These are phyloP conservation scores for Fragaria vesca DNA, from an alignment of 306 rosid genomes.

Conservation along the genomic window DNA sequence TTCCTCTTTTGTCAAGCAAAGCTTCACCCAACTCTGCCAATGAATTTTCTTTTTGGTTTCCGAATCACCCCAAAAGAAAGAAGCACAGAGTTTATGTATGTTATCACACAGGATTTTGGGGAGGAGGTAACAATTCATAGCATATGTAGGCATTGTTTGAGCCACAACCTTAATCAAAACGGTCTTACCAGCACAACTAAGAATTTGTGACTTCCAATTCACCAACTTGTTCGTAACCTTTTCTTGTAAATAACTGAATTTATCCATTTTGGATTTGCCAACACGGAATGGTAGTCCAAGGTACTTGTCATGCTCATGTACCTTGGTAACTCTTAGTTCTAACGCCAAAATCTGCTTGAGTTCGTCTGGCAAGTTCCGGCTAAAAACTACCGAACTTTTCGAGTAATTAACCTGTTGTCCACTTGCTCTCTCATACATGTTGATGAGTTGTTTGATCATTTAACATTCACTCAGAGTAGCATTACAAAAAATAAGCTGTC, in stretches of 20 bases:
- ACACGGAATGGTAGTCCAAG: background rate
- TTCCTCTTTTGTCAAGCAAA: background rate
- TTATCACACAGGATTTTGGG: background rate
- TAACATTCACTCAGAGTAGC: background rate
- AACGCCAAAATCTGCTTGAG: too few relatives aligned
- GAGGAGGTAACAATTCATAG: background rate
- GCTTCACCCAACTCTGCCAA: background rate
- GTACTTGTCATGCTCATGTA: background rate
- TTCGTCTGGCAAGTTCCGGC: too few relatives aligned
- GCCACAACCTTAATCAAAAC: background rate
- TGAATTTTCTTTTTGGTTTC: background rate
- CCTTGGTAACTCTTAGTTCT: too few relatives aligned
- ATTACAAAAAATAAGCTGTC: background rate
- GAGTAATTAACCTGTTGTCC: background rate
- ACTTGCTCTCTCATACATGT: too few relatives aligned
- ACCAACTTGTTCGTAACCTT: background rate
- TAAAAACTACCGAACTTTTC: too few relatives aligned
- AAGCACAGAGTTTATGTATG: background rate
- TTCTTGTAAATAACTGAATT: too few relatives aligned
- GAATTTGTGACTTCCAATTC: background rate
- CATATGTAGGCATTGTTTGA: background rate
- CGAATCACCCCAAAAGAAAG: background rate
- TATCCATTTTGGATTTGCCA: too few relatives aligned
- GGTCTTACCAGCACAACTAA: background rate
- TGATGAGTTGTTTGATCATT: background rate